A percentile compares a stretch with the other conserved stretches of the same genome.
phyloP scores from a whole-genome alignment of 306 rosid species.

The Abrus precatorius region DNA sequence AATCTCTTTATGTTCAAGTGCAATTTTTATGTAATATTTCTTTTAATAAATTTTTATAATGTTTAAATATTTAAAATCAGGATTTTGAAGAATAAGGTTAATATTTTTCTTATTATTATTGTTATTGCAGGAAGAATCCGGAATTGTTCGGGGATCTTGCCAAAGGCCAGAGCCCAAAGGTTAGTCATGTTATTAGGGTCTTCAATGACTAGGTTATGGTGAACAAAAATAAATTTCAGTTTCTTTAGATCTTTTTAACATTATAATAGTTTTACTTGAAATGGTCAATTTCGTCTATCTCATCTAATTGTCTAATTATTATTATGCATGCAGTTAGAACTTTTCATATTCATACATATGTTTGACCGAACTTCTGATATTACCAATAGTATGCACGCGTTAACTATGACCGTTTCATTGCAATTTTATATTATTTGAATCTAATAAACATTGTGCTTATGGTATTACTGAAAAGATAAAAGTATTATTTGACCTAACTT shows the following conservation, averaged over 20 bases:
- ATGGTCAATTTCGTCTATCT: neutral
- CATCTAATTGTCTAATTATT: neutral
- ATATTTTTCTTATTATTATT: neutral
- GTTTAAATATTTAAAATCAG: no score
- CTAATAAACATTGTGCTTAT: neutral
- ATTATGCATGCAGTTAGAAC: neutral
- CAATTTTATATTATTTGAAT: neutral
- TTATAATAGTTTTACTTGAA: neutral
- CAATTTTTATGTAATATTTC: no score
- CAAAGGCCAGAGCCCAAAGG: constrained; percentile 89
- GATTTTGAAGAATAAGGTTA: no score
- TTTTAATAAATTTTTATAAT: no score
- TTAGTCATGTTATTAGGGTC: constrained; percentile 32
- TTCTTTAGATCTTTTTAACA: neutral
- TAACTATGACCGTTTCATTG: neutral
- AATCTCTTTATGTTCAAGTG: no score
- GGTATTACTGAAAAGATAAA: neutral
- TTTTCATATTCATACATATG: neutral
- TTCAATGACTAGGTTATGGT: neutral
- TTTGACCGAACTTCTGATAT: no score
- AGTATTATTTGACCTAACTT: no score
- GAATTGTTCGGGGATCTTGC: constrained; percentile 71
- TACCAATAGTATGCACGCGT: no score
- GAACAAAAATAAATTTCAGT: no score
- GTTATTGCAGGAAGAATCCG: constrained; percentile 70